phyloP scores from a whole-genome alignment of 805 yeast genomes.

The Lipomyces yamanashiensis region DNA sequence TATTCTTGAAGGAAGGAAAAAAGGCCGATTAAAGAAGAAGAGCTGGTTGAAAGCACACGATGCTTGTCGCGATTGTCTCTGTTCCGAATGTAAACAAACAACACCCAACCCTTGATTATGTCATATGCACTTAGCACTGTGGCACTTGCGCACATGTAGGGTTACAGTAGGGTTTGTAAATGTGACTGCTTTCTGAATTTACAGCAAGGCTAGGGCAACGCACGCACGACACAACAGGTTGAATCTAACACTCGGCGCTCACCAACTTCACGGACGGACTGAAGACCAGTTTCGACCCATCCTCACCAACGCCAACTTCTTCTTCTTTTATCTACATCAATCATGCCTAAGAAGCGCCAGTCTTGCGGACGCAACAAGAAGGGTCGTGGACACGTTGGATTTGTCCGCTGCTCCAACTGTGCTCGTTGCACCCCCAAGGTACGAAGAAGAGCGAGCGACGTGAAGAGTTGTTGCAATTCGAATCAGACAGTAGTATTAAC shows the following conservation, averaged over 20 bases:
- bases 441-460: not conserved
- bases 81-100: constrained; percentile 7
- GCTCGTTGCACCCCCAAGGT: constrained; percentile 97
- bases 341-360: constrained; percentile 99
- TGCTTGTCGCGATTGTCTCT: not conserved
- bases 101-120: not conserved
- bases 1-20: not conserved
- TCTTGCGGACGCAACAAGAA: constrained; percentile 99
- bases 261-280: not conserved
- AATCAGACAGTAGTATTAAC: too few relatives aligned
- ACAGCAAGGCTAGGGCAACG: not conserved
- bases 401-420: constrained; percentile 99
- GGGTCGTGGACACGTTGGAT: constrained; percentile 99
- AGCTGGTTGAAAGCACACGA: too few relatives aligned
- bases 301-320: not conserved
- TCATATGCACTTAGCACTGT: not conserved
- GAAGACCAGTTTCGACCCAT: not conserved
- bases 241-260: not conserved
- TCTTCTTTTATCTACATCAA: constrained; percentile 37
- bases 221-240: not conserved
- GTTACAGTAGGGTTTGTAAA: not conserved
- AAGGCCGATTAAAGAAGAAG: not conserved
- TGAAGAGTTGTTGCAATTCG: not conserved
- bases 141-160: constrained; percentile 1
- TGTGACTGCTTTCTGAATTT: constrained; percentile 2